Evolutionary conservation across 371 early-diverging fungal species (phyloP), one percentile per base, ranked within the genome.

Genomic region (Coemansia sp.): DNA sequence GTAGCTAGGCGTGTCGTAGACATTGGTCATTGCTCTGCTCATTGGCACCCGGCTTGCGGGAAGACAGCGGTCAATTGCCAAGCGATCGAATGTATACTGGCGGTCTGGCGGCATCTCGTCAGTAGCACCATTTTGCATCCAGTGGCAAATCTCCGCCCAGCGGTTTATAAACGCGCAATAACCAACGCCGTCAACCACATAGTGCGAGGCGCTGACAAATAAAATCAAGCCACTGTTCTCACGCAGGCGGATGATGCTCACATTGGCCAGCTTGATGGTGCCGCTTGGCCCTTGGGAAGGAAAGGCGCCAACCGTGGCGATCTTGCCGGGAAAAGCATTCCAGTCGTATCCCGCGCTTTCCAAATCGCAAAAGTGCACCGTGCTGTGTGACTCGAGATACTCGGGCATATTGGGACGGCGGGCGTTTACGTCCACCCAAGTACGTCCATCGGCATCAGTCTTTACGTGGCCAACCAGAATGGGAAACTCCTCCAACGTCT

Each of bases 211-310:
- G 50, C 56, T 64, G 2, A 52, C 38, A 43, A 64, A 69, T 10
- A 73, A 11, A 13, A 69, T 59, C 2, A 69, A 42, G 0, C 70
- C 69, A 42, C 70, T 65, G 54, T 73, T 64, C 8, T 54, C 58
- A 16, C 9, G 32, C 9, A 73, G 39, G 3, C 74, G 32, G 16
- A 65, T 35, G 7, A 65, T 35, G 43, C 69, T 59, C 1, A 64
- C 48, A 31, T 60, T 49, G 0, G 20, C 52, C 9, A 61, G 43
- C 47, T 64, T 68, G 26, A 73, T 53, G 6, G 11, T 14, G 1
- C 65, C 58, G 4, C 38, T n/a, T 0, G 31, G 16, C 9, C 26
- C 45, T 0, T 34, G 47, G 0, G 38, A 26, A 1, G 56, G 47
- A 30, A 60, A 40, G 4, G 51, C 41, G 1, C 58, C 55, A 0